phyloP scores from a whole-genome alignment of 768 basidiomycete genomes.

The Pisolithus marmoratus region DNA sequence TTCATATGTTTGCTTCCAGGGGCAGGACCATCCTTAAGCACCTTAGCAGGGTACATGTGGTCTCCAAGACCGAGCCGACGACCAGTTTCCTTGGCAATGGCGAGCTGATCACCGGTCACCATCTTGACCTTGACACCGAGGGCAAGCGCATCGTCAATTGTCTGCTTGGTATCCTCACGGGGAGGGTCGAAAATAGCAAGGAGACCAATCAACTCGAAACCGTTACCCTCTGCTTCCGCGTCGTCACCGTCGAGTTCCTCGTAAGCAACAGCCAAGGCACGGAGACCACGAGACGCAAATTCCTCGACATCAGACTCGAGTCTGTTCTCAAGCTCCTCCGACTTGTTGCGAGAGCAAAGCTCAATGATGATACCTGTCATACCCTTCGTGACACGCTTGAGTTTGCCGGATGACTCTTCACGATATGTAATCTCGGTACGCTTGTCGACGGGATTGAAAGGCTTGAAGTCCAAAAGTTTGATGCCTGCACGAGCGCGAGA shows the following conservation, averaged over 20 bases:
- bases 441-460: slow-evolving; percentile 99
- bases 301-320: slow-evolving; percentile 96
- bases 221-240: slow-evolving; percentile 84
- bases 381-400: slow-evolving; percentile 99
- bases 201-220: slow-evolving; percentile 95
- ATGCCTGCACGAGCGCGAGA: slow-evolving; percentile 82
- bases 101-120: slow-evolving; percentile 99
- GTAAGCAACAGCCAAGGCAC: slow-evolving; percentile 89
- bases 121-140: slow-evolving; percentile 99
- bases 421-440: slow-evolving; percentile 98
- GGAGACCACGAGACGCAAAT: slow-evolving; percentile 92
- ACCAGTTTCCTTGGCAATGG: slow-evolving; percentile 98
- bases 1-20: slow-evolving; percentile 77
- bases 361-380: slow-evolving; percentile 99
- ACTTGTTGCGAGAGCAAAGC: slow-evolving; percentile 96
- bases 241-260: slow-evolving; percentile 88
- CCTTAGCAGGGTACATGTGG: slow-evolving; percentile 99
- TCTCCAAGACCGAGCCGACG: slow-evolving; percentile 97
- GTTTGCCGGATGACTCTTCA: slow-evolving; percentile 88
- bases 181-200: slow-evolving; percentile 98
- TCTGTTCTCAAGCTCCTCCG: slow-evolving; percentile 81
- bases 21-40: slow-evolving; percentile 94
- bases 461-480: slow-evolving; percentile 97
- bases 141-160: slow-evolving; percentile 92
- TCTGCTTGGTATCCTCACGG: slow-evolving; percentile 97